Evolutionary conservation across 345 rosid genomes (phyloP).

Genomic region (Boechera divaricarpa): DNA sequence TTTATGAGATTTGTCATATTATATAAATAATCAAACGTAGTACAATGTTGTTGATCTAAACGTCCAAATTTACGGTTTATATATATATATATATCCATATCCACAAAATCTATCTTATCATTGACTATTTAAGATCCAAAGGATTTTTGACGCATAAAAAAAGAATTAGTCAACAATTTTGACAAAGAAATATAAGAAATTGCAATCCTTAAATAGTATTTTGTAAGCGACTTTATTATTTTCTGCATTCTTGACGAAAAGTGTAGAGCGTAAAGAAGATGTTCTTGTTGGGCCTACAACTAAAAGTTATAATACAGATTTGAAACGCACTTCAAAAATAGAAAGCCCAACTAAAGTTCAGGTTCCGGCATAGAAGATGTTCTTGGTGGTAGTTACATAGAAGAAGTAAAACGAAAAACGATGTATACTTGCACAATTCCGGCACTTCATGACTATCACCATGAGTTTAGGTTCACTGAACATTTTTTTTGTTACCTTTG

Average conservation of each 20-base stretch:
- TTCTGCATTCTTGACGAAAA: neutral
- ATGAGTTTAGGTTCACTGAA: too few species aligned
- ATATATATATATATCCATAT: neutral
- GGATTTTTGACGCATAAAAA: neutral
- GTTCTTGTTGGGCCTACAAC: slow-evolving; percentile 7
- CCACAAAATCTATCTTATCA: neutral
- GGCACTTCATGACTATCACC: too few species aligned
- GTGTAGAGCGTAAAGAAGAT: neutral
- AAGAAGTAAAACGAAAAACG: too few species aligned
- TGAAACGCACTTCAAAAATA: neutral
- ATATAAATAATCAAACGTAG: neutral
- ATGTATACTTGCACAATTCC: too few species aligned
- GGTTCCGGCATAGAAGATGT: neutral
- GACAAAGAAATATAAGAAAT: neutral
- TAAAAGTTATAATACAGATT: neutral
- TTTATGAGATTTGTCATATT: neutral
- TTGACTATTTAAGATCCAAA: neutral
- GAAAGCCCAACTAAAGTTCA: neutral
- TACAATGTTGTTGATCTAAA: neutral
- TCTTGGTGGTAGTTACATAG: too few species aligned
- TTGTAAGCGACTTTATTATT: neutral
- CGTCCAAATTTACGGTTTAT: neutral
- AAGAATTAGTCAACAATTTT: slow-evolving; percentile 2
- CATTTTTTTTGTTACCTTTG: too few species aligned
- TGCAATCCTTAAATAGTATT: neutral